phyloP scores from a whole-genome alignment of 208 protist genomes.

The Borovskyia barvae region DNA sequence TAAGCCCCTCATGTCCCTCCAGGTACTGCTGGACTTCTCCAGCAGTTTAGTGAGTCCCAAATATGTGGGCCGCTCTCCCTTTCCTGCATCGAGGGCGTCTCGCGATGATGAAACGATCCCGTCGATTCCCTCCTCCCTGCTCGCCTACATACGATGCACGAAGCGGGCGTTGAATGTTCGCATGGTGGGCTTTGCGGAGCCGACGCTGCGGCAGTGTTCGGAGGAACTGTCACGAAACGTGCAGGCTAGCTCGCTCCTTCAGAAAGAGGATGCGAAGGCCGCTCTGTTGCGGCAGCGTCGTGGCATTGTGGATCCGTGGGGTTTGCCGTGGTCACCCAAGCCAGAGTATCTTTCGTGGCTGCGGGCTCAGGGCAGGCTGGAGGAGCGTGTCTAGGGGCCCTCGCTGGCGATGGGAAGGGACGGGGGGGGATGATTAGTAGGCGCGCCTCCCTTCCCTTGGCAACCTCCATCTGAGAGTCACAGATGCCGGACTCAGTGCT shows the following conservation, averaged over 20 bases:
- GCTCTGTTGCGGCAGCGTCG: conserved; percentile 39
- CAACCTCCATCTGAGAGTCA: too few species aligned
- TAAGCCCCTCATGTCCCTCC: conserved; percentile 33
- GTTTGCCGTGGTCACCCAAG: conserved; percentile 72
- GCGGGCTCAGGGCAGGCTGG: conserved; percentile 42
- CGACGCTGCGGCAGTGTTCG: conserved; percentile 76
- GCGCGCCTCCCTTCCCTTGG: neutral
- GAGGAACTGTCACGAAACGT: conserved; percentile 56
- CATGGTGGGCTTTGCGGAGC: conserved; percentile 87
- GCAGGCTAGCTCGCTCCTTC: conserved; percentile 41
- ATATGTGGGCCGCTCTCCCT: conserved; percentile 60
- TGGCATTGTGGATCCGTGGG: conserved; percentile 46
- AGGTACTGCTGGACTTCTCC: conserved; percentile 70
- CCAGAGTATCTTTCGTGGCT: conserved; percentile 74
- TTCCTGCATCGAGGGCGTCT: conserved; percentile 33
- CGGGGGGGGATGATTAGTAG: neutral
- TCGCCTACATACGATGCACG: conserved; percentile 73
- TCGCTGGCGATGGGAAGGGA: neutral
- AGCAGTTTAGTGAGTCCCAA: conserved; percentile 75
- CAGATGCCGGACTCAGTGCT: too few species aligned
- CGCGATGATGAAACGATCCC: conserved; percentile 38
- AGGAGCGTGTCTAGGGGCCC: neutral
- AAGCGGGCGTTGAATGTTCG: conserved; percentile 80
- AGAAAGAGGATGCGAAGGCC: conserved; percentile 29
- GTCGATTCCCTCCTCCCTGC: conserved; percentile 31